phyloP scores from a whole-genome alignment of 2,329 filamentous ascomycete species.

The Leptographium procerum region DNA sequence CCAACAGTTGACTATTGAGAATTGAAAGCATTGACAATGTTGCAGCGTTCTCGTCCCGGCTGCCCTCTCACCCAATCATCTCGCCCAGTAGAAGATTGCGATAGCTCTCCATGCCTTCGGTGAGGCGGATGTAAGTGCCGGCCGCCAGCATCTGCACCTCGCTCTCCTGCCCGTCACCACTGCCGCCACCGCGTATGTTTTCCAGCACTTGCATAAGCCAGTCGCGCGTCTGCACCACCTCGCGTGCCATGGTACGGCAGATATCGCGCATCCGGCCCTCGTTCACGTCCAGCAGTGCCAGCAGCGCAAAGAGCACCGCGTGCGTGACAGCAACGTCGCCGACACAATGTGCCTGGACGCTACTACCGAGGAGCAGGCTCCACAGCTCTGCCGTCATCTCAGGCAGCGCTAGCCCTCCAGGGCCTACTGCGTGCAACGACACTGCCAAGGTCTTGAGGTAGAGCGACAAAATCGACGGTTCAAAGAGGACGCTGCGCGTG shows the following conservation, averaged over 20 bases:
- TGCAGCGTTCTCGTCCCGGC: neutral
- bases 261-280: constrained; percentile 58
- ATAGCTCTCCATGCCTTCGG: constrained; percentile 74
- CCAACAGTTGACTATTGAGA: too few relatives aligned
- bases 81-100: constrained; percentile 67
- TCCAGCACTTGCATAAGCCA: constrained; percentile 76
- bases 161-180: constrained; percentile 56
- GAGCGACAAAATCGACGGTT: constrained; percentile 63
- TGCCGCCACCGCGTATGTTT: constrained; percentile 35
- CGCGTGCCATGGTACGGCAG: constrained; percentile 61
- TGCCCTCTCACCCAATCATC: constrained; percentile 27
- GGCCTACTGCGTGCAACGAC: constrained; percentile 71
- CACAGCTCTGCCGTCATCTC: constrained; percentile 78
- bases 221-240: constrained; percentile 70
- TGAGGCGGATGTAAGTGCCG: constrained; percentile 63
- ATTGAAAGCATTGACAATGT: too few relatives aligned
- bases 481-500: constrained; percentile 51
- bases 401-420: constrained; percentile 62
- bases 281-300: constrained; percentile 76
- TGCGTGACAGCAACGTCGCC: constrained; percentile 53
- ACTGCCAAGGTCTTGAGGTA: constrained; percentile 81
- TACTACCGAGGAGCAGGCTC: constrained; percentile 56
- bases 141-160: constrained; percentile 70
- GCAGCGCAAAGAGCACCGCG: constrained; percentile 65
- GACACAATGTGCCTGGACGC: constrained; percentile 47